phyloP scores from a whole-genome alignment of 192 early-diverging fungal species.

The Coemansia sp. region DNA sequence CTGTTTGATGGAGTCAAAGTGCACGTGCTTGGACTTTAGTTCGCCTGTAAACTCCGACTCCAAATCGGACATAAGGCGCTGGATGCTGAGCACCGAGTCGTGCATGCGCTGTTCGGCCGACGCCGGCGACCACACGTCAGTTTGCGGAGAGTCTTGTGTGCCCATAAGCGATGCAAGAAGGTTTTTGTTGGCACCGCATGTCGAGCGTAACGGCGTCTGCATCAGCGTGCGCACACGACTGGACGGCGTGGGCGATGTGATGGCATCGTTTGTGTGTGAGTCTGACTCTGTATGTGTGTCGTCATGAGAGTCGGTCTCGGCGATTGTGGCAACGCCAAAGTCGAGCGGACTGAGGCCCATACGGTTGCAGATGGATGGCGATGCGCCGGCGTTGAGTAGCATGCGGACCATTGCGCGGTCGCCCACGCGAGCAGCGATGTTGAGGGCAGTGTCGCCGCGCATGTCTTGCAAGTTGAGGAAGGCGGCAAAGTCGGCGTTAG shows the following conservation, averaged over 20 bases:
- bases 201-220: constrained; percentile 34
- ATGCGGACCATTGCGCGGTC: constrained; percentile 67
- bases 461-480: constrained; percentile 78
- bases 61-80: constrained; percentile 66
- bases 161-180: constrained; percentile 30
- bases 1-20: constrained; percentile 58
- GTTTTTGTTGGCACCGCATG: constrained; percentile 21
- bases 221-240: constrained; percentile 14
- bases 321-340: constrained; percentile 56
- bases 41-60: constrained; percentile 67
- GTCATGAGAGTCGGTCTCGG: background rate
- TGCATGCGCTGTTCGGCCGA: constrained; percentile 48
- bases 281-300: no score
- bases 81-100: constrained; percentile 56
- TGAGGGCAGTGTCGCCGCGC: constrained; percentile 88
- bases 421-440: constrained; percentile 79
- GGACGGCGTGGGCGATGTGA: constrained; percentile 26
- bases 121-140: constrained; percentile 29
- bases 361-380: constrained; percentile 66
- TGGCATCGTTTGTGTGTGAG: background rate
- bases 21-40: constrained; percentile 57
- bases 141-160: background rate
- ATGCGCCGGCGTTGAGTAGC: constrained; percentile 78
- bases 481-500: constrained; percentile 71
- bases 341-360: constrained; percentile 78